Percentiles rank a stretch among this genome's conserved stretches.
These are phyloP conservation scores for Apiotrichum montevideense DNA, from an alignment of 1,284 basidiomycete genomes.

Conservation along the genomic window DNA sequence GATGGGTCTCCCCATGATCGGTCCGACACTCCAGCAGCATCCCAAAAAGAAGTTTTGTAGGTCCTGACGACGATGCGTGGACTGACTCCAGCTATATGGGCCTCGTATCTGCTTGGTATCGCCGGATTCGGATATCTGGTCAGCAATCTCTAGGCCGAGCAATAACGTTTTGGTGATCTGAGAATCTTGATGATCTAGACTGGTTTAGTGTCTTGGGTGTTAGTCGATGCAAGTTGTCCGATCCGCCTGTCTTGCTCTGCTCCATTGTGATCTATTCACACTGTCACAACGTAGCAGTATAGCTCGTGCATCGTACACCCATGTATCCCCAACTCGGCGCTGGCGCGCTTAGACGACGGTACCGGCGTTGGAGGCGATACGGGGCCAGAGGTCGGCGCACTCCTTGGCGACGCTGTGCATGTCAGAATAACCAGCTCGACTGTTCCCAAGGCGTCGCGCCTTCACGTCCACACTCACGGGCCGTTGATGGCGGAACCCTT, in stretches of 20 bases:
- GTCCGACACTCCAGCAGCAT: slow-evolving; percentile 29
- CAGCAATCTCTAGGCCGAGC: slow-evolving; percentile 4
- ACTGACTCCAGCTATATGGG: slow-evolving; percentile 22
- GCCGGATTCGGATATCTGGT: slow-evolving; percentile 30
- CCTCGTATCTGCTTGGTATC: slow-evolving; percentile 39
- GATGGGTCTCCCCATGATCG: slow-evolving; percentile 62
- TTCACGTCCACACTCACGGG: slow-evolving; percentile 60
- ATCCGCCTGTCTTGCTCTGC: too few relatives aligned
- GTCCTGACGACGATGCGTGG: slow-evolving; percentile 2
- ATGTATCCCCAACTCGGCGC: slow-evolving; percentile 14
- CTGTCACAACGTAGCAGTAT: slow-evolving; percentile 2
- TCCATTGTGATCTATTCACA: not conserved
- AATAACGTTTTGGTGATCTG: too few relatives aligned
- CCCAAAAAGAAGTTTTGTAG: slow-evolving; percentile 27
- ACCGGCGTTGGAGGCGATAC: slow-evolving; percentile 97
- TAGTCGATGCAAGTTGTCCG: too few relatives aligned
- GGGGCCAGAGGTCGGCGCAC: slow-evolving; percentile 93
- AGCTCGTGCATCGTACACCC: slow-evolving; percentile 25
- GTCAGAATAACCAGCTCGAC: slow-evolving; percentile 2
- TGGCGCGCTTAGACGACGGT: slow-evolving; percentile 69
- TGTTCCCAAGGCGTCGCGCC: slow-evolving; percentile 48
- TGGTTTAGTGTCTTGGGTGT: too few relatives aligned
- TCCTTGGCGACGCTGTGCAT: slow-evolving; percentile 43
- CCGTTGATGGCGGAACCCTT: slow-evolving; percentile 99
- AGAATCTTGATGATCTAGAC: too few relatives aligned